These are phyloP conservation scores for Astragalus membranaceus DNA, from an alignment of 306 rosid species.

Conservation along the genomic window DNA sequence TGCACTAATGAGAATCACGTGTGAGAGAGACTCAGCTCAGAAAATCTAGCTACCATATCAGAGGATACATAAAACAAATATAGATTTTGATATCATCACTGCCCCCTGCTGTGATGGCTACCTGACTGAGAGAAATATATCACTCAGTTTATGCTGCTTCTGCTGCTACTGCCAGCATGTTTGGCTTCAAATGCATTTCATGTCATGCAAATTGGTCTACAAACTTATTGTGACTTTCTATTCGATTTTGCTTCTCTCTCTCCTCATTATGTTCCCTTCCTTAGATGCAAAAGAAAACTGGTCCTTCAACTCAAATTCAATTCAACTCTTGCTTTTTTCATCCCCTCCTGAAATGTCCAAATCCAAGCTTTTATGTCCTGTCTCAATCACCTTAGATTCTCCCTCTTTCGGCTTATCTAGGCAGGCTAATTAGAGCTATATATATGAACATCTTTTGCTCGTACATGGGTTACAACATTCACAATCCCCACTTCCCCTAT, in stretches of 20 bases:
- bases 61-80: conserved; percentile 11
- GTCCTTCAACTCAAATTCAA: neutral
- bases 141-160: neutral
- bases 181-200: neutral
- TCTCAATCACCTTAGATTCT: conserved; percentile 53
- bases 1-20: too few species aligned
- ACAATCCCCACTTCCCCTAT: too few species aligned
- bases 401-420: conserved; percentile 26
- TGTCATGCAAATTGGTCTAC: conserved; percentile 11
- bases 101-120: conserved; percentile 33
- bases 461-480: too few species aligned
- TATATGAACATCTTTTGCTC: too few species aligned
- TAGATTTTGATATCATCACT: conserved; percentile 27
- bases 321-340: neutral
- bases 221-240: neutral
- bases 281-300: conserved; percentile 16
- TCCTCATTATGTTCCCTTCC: conserved; percentile 21
- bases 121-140: conserved; percentile 36
- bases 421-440: neutral
- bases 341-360: conserved; percentile 47
- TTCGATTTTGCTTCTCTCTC: neutral
- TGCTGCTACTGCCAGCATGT: conserved; percentile 13
- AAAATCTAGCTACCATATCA: neutral
- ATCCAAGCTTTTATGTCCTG: conserved; percentile 49
- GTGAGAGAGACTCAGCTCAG: too few species aligned